Evolutionary conservation across 2,329 filamentous ascomycete genomes (phyloP).

Genomic region (Pseudocercospora ulei): DNA sequence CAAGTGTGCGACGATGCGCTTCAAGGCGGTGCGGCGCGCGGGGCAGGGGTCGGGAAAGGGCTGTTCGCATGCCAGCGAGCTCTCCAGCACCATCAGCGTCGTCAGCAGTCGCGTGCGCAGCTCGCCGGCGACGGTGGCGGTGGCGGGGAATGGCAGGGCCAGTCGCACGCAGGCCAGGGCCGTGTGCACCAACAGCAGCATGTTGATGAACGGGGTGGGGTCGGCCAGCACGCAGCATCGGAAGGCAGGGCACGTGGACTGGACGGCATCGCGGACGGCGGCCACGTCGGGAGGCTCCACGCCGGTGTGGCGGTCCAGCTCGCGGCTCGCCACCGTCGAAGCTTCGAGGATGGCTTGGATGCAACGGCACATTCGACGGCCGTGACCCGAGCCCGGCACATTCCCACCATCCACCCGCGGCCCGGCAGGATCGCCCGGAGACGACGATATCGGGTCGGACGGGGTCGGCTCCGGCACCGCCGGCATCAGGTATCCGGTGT

Average conservation of each 20-base stretch:
- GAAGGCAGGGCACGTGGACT: neutral
- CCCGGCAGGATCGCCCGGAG: neutral
- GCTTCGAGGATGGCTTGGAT: constrained; percentile 7
- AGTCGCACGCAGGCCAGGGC: constrained; percentile 1
- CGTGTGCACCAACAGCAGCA: constrained; percentile 1
- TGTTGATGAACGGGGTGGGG: neutral
- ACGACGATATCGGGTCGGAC: neutral
- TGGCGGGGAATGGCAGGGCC: neutral
- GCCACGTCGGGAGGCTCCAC: neutral
- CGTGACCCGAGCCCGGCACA: neutral
- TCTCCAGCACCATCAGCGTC: neutral
- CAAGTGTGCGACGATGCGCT: neutral
- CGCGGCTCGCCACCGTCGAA: constrained; percentile 1
- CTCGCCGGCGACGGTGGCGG: neutral
- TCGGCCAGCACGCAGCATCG: constrained; percentile 4
- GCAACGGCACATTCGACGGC: neutral
- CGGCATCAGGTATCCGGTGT: neutral
- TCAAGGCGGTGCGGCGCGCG: neutral
- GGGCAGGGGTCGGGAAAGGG: neutral
- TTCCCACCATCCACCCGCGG: neutral
- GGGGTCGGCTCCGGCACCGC: neutral
- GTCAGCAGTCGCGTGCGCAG: neutral
- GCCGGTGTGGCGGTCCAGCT: constrained; percentile 1
- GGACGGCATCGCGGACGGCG: neutral
- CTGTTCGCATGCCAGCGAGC: neutral